Evolutionary conservation across 179 eudicot species (phyloP).

Genomic region (Sideroxylon spinosum): DNA sequence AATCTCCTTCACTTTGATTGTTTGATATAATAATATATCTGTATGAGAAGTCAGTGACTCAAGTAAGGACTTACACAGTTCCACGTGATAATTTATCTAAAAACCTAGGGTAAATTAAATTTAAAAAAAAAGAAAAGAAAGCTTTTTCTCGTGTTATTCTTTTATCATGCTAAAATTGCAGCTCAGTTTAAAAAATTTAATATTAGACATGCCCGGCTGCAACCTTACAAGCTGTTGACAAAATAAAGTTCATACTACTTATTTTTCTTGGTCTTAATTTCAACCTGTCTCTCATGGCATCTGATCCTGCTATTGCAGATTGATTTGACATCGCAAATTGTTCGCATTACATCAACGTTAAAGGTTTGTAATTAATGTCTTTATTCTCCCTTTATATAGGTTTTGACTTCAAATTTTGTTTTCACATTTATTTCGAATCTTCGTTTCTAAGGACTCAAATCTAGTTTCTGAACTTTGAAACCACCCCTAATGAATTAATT

Average conservation of each 20-base stretch:
- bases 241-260: neutral
- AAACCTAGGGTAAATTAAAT: neutral
- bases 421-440: neutral
- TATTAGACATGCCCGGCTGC: neutral
- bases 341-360: constrained; percentile 50
- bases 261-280: neutral
- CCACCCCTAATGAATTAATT: neutral
- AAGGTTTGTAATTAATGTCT: constrained; percentile 42
- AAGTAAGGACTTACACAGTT: neutral
- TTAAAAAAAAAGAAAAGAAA: neutral
- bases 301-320: constrained; percentile 48
- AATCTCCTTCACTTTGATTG: neutral
- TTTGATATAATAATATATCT: neutral
- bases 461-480: neutral
- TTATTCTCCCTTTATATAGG: neutral
- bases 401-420: neutral
- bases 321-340: constrained; percentile 84
- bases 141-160: neutral
- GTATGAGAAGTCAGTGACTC: neutral
- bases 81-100: neutral
- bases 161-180: neutral
- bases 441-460: constrained; percentile 3
- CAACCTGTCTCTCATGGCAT: constrained; percentile 7
- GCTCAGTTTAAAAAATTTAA: neutral
- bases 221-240: neutral